Evolutionary conservation across 306 rosid species (phyloP).

Genomic region (Trifolium repens): DNA sequence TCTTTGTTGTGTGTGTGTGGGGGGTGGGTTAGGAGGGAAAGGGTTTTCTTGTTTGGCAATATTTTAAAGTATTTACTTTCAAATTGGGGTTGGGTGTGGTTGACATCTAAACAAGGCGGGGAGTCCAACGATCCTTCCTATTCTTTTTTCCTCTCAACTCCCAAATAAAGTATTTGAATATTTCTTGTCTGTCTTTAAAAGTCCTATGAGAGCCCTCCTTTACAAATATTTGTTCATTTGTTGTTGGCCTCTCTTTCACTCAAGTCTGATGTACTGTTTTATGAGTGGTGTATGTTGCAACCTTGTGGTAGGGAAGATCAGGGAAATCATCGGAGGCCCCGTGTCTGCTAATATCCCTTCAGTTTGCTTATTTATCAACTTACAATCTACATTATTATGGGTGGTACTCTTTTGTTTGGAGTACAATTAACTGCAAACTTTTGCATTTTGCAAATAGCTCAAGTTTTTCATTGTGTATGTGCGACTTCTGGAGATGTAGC

Average conservation of each 20-base stretch:
- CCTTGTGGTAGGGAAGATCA: not conserved
- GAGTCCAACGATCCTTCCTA: not conserved
- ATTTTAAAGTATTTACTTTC: too few relatives aligned
- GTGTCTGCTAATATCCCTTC: not conserved
- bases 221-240: not conserved
- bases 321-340: not conserved
- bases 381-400: not conserved
- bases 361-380: not conserved
- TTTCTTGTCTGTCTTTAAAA: not conserved
- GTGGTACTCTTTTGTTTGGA: not conserved
- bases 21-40: too few relatives aligned
- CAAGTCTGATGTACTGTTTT: not conserved
- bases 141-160: not conserved
- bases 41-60: too few relatives aligned
- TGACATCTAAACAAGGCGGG: not conserved
- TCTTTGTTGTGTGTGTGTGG: too few relatives aligned
- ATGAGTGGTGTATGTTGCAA: slow-evolving; percentile 3
- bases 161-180: not conserved
- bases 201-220: not conserved
- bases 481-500: not conserved
- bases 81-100: too few relatives aligned
- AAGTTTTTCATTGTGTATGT: not conserved
- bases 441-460: not conserved
- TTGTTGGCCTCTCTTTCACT: not conserved
- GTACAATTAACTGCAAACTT: not conserved